Evolutionary conservation across 352 stramenopile genomes (phyloP).

Genomic region (Pythium brachiatum): DNA sequence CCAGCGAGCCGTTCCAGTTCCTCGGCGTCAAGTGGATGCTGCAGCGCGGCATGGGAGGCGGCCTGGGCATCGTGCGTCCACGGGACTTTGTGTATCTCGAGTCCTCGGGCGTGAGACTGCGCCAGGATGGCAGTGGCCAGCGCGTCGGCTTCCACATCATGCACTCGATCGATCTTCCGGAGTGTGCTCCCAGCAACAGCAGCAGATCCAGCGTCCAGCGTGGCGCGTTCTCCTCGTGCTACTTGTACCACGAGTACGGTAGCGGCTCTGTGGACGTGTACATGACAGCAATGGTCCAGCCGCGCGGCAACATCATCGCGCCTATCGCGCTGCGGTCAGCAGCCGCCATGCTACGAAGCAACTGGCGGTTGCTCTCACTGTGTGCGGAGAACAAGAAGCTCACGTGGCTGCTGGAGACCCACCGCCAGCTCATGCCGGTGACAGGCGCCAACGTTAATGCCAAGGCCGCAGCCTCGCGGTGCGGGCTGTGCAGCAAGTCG

Average conservation of each 20-base stretch:
- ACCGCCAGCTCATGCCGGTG: conserved; percentile 23
- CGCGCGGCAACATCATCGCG: conserved; percentile 19
- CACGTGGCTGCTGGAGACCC: conserved; percentile 29
- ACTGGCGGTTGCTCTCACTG: conserved; percentile 20
- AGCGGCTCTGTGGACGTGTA: conserved; percentile 26
- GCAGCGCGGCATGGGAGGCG: conserved; percentile 27
- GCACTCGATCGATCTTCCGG: conserved; percentile 40
- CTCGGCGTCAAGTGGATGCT: conserved; percentile 64
- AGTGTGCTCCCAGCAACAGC: background rate
- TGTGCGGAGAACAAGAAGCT: conserved; percentile 32
- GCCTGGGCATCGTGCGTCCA: conserved; percentile 32
- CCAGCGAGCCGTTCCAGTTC: conserved; percentile 45
- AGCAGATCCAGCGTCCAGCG: conserved; percentile 15
- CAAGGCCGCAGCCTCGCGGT: conserved; percentile 10
- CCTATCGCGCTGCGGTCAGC: conserved; percentile 11
- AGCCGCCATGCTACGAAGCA: conserved; percentile 12
- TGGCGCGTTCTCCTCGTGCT: conserved; percentile 22
- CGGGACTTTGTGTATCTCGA: conserved; percentile 65
- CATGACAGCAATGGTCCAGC: conserved; percentile 27
- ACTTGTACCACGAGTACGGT: conserved; percentile 26
- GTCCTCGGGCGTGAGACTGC: conserved; percentile 35
- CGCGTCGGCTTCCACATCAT: conserved; percentile 46
- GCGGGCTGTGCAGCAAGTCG: conserved; percentile 26
- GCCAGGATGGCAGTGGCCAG: conserved; percentile 27
- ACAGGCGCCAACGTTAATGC: background rate